These are phyloP conservation scores for Pelargonium cotyledonis DNA, from an alignment of 441 rosid species.

Conservation along the genomic window DNA sequence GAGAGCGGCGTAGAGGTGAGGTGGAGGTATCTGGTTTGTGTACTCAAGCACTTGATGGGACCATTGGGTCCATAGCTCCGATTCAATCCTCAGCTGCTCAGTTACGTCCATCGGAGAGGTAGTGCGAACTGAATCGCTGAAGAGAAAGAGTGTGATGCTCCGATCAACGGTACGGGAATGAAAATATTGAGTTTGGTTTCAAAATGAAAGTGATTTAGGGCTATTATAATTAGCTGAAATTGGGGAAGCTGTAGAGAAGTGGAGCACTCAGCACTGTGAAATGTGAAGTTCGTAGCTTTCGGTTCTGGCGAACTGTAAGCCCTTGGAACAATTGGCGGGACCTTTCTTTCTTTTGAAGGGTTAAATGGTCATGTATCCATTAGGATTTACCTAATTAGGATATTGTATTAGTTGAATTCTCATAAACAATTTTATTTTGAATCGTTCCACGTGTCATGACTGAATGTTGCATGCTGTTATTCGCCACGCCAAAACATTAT, in stretches of 20 bases:
- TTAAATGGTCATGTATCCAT: no score
- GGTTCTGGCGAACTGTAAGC: not conserved
- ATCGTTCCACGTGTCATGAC: no score
- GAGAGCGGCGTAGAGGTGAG: constrained; percentile 2
- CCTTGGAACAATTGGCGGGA: not conserved
- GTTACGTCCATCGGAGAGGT: constrained; percentile 2
- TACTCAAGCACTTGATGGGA: not conserved
- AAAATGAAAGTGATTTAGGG: not conserved
- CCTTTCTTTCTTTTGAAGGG: not conserved
- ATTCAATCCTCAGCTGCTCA: not conserved
- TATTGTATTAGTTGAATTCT: no score
- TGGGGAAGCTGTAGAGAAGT: not conserved
- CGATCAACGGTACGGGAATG: not conserved
- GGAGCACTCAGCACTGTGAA: not conserved
- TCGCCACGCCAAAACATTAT: no score
- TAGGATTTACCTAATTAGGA: no score
- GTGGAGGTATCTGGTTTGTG: constrained; percentile 2
- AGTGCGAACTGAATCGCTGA: not conserved
- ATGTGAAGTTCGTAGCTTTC: not conserved
- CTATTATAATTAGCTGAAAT: not conserved
- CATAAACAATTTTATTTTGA: no score
- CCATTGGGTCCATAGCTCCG: constrained; percentile 5
- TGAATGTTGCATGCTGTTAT: no score
- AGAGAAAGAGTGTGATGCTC: not conserved
- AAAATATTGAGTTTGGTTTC: not conserved